Conservation (phyloP, 495 filamentous ascomycete genomes). For the Podospora comata region DNA sequence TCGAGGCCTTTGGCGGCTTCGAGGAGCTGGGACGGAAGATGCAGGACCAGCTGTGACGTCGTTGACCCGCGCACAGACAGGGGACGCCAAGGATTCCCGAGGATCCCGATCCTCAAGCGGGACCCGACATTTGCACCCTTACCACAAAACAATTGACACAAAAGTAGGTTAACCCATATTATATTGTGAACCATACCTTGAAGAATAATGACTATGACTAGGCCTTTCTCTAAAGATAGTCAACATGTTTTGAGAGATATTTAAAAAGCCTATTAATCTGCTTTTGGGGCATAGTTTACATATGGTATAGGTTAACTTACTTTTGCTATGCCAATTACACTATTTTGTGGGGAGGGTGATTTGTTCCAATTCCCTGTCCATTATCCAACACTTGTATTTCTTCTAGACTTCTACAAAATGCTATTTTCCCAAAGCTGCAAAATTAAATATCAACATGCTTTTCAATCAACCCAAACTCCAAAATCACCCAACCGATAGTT, state of each 20-base stretch:
- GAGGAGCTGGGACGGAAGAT: not conserved
- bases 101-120: conserved; percentile 9
- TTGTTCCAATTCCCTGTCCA: too few species aligned
- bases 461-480: not conserved
- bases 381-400: not conserved
- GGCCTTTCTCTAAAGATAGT: too few species aligned
- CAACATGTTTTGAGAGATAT: too few species aligned
- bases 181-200: too few species aligned
- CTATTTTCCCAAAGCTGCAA: not conserved
- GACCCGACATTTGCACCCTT: not conserved
- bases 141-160: too few species aligned
- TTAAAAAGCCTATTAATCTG: too few species aligned
- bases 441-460: not conserved
- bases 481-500: not conserved
- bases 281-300: too few species aligned
- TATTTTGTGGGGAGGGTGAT: too few species aligned
- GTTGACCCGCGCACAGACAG: conserved; percentile 9
- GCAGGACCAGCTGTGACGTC: conserved; percentile 18
- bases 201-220: too few species aligned
- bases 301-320: too few species aligned
- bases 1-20: not conserved
- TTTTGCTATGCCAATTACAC: too few species aligned
- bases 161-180: too few species aligned
- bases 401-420: not conserved
- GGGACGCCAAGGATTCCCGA: not conserved